Conservation (phyloP, 2,329 filamentous ascomycete genomes). For the Microascus cirrosus region DNA sequence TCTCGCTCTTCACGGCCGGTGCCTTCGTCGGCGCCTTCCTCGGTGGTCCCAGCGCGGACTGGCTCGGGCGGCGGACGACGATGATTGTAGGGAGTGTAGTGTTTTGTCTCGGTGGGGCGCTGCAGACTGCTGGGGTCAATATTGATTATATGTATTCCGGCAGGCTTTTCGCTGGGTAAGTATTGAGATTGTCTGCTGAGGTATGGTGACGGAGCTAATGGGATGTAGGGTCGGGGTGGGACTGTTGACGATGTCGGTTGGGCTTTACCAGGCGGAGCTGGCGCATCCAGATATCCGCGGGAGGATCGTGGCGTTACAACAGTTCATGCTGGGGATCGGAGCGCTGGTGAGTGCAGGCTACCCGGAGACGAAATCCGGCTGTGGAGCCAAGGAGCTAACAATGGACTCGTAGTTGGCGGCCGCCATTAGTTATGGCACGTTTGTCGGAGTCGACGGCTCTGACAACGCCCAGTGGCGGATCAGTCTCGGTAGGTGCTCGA, state of each 20-base stretch:
- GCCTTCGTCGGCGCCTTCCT: constrained; percentile 59
- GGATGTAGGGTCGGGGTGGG: constrained; percentile 42
- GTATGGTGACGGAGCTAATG: no score
- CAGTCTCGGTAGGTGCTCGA: constrained; percentile 33
- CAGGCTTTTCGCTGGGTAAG: constrained; percentile 31
- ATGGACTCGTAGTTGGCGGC: constrained; percentile 30
- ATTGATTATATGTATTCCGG: constrained; percentile 57
- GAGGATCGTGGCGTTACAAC: constrained; percentile 62
- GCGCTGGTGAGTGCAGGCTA: constrained; percentile 33
- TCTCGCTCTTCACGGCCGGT: constrained; percentile 68
- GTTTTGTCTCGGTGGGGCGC: constrained; percentile 59
- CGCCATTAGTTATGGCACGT: constrained; percentile 57
- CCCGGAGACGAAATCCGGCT: no score
- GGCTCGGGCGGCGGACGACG: constrained; percentile 56
- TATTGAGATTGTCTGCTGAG: no score
- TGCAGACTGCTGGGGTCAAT: constrained; percentile 58
- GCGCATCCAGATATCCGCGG: constrained; percentile 70
- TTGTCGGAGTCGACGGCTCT: constrained; percentile 14
- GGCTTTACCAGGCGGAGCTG: constrained; percentile 69
- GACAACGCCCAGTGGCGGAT: constrained; percentile 23
- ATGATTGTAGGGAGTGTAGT: constrained; percentile 59
- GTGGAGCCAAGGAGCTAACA: no score
- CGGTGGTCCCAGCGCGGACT: constrained; percentile 53
- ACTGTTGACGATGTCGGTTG: constrained; percentile 24
- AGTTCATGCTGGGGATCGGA: constrained; percentile 75